These are phyloP conservation scores for Ormosia semicastrata DNA, from an alignment of 306 rosid genomes.

Conservation along the genomic window DNA sequence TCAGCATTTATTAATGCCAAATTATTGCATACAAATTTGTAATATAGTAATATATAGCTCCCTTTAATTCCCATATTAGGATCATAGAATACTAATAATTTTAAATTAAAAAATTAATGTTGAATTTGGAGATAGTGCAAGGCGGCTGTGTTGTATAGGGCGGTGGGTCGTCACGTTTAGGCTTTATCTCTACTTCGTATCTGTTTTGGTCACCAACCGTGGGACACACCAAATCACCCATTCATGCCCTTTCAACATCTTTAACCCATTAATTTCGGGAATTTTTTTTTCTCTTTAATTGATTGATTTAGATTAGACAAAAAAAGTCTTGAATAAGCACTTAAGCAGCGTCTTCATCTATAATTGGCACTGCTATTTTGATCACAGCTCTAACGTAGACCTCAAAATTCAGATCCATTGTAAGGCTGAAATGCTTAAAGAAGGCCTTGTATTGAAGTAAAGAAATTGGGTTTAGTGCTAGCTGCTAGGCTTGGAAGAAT, in stretches of 20 bases:
- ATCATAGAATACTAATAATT: background rate
- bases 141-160: conserved; percentile 43
- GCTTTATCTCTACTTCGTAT: conserved; percentile 12
- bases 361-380: background rate
- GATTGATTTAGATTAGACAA: background rate
- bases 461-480: background rate
- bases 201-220: conserved; percentile 55
- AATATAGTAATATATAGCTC: background rate
- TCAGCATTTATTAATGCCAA: background rate
- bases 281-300: background rate
- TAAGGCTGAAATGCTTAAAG: background rate
- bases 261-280: conserved; percentile 23
- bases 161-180: conserved; percentile 28
- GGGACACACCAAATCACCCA: conserved; percentile 45
- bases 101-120: background rate
- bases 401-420: background rate
- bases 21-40: conserved; percentile 17
- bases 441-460: background rate
- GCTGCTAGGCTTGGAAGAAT: background rate
- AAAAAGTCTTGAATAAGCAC: background rate
- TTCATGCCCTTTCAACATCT: conserved; percentile 3
- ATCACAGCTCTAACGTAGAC: background rate
- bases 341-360: background rate
- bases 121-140: conserved; percentile 21
- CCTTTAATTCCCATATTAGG: conserved; percentile 19